These are phyloP conservation scores for Hypoxylon trugodes DNA, from an alignment of 495 filamentous ascomycete genomes.

Conservation along the genomic window DNA sequence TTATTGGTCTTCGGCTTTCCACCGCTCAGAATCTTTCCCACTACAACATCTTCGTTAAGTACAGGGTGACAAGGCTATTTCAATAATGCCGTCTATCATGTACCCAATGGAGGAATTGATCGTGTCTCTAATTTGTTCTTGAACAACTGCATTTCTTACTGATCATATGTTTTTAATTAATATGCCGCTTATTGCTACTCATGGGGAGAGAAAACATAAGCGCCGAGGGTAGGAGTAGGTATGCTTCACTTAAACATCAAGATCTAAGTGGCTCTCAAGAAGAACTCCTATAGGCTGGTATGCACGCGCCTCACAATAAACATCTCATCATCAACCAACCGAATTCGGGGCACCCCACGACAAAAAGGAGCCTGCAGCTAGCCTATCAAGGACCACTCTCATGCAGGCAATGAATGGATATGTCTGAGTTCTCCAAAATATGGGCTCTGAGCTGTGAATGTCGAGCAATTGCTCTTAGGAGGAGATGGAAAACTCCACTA, in stretches of 20 bases:
- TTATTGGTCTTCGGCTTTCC: too few relatives aligned
- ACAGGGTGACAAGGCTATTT: too few relatives aligned
- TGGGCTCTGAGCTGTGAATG: background rate
- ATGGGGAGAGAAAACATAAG: background rate
- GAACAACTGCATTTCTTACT: background rate
- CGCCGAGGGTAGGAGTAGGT: background rate
- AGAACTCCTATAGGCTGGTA: constrained; percentile 11
- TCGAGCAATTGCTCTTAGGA: constrained; percentile 8
- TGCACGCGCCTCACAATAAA: constrained; percentile 37
- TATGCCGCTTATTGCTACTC: background rate
- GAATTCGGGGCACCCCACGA: constrained; percentile 23
- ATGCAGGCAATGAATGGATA: constrained; percentile 14
- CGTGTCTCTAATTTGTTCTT: background rate
- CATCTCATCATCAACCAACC: constrained; percentile 20
- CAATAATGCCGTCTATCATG: too few relatives aligned
- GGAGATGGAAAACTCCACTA: constrained; percentile 8
- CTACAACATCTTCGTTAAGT: too few relatives aligned
- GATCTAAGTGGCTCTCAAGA: background rate
- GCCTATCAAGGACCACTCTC: constrained; percentile 26
- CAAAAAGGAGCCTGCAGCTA: constrained; percentile 28
- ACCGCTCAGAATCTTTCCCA: too few relatives aligned
- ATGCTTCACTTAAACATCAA: background rate
- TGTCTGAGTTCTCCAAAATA: constrained; percentile 2
- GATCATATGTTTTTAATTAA: background rate
- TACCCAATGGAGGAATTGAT: background rate